Evolutionary conservation across 768 basidiomycete genomes (phyloP).

Genomic region (Tremella mesenterica): DNA sequence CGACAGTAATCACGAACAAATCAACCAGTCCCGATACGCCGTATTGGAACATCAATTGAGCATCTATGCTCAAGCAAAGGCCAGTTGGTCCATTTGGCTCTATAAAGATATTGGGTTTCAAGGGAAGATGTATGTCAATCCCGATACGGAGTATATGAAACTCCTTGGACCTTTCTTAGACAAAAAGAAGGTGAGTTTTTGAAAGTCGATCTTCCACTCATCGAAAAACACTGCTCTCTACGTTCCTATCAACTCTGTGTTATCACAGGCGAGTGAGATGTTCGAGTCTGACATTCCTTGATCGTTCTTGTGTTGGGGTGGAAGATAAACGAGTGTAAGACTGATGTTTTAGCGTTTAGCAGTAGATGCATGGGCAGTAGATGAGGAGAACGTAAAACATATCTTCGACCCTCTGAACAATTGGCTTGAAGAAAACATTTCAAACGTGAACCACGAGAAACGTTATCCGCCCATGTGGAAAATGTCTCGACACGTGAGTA

Average conservation of each 20-base stretch:
- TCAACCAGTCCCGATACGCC: conserved; percentile 58
- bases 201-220: neutral
- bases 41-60: conserved; percentile 66
- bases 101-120: conserved; percentile 60
- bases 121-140: conserved; percentile 69
- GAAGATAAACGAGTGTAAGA: neutral
- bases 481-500: conserved; percentile 19
- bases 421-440: conserved; percentile 43
- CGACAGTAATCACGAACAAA: conserved; percentile 55
- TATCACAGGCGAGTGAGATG: neutral
- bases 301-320: neutral
- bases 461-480: conserved; percentile 39
- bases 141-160: conserved; percentile 61
- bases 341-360: conserved; percentile 41
- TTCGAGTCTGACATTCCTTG: conserved; percentile 9
- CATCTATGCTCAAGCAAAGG: conserved; percentile 57
- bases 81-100: conserved; percentile 70
- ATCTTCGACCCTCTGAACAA: conserved; percentile 61
- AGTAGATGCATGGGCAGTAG: conserved; percentile 69
- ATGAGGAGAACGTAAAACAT: conserved; percentile 52
- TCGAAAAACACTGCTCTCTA: too few species aligned
- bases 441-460: conserved; percentile 47
- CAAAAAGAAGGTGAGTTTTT: conserved; percentile 55
- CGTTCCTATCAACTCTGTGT: too few species aligned
- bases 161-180: conserved; percentile 61